Evolutionary conservation across 164 flowering plant genomes (phyloP), one percentile per base, ranked within the genome.

Genomic region (Hamamelis virginiana): DNA sequence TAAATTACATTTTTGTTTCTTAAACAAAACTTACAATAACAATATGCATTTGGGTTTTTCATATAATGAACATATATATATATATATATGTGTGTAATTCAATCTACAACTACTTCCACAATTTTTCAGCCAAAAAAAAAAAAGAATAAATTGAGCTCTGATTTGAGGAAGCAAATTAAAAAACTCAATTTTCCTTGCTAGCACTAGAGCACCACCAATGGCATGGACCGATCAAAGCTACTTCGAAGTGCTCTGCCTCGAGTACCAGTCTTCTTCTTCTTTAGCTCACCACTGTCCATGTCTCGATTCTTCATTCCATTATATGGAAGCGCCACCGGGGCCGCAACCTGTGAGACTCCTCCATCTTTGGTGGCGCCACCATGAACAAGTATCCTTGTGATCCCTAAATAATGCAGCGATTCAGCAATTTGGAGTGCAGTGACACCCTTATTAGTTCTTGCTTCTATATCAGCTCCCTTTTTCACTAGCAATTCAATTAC

Each of bases 391-490:
- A 87, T 71, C 65, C 91, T 72, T 0, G 76, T 74, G 28, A 88
- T 86, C 47, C 96, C 92, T 0, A 75, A 66, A 62, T 85, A 88
- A 8, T 87, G 77, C 55, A 87, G 47, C 0, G 90, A 77, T 38
- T 86, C 85, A 0, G 91, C 91, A 4, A 90, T 88, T 25, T 84
- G 85, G 58, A 88, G 15, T 0, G 88, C 79, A 0, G 82, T 84
- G 3, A 82, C 79, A 0, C 90, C 87, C 64, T 83, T 85, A 45
- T 67, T 80, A 0, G 96, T 88, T 56, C 84, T 69, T 0, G 90
- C 86, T 16, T 88, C 87, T 0, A 84, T 78, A 50, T 88, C 96
- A 0, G 81, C 86, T 0, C 92, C 89, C 65, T 77, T 88, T 78
- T 90, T 88, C 26, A 90, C 77, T 13, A 90, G 80, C 78, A 88